Evolutionary conservation across 345 rosid species (phyloP).

Genomic region (Rhodamnia rubescens): DNA sequence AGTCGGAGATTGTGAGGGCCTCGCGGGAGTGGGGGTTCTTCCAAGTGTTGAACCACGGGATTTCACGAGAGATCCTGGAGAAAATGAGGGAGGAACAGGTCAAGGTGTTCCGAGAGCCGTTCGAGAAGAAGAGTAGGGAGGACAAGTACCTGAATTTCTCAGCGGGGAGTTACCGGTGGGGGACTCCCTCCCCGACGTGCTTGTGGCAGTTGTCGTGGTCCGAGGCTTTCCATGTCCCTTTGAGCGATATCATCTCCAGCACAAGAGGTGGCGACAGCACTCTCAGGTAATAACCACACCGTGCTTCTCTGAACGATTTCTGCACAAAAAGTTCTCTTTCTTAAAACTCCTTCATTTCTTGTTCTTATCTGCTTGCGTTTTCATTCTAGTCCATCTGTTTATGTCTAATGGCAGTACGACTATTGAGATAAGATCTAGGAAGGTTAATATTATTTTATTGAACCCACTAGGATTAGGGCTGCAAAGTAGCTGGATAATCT

Average conservation of each 20-base stretch:
- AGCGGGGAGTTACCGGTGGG: slow-evolving; percentile 89
- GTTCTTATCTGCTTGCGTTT: neutral
- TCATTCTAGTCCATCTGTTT: neutral
- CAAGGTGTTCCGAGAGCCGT: slow-evolving; percentile 64
- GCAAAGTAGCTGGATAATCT: neutral
- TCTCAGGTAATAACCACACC: slow-evolving; percentile 25
- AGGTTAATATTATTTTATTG: neutral
- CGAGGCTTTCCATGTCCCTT: slow-evolving; percentile 87
- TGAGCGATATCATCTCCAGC: slow-evolving; percentile 42
- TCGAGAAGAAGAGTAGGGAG: slow-evolving; percentile 43
- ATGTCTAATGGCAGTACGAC: neutral
- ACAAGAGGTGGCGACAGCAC: slow-evolving; percentile 8
- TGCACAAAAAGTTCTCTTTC: neutral
- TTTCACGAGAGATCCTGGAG: slow-evolving; percentile 58
- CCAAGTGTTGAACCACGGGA: slow-evolving; percentile 83
- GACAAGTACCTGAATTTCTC: slow-evolving; percentile 39
- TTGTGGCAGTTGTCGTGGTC: slow-evolving; percentile 79
- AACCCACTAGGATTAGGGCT: neutral
- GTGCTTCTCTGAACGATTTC: neutral
- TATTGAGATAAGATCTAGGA: neutral
- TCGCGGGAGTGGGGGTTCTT: slow-evolving; percentile 90
- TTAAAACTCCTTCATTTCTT: neutral
- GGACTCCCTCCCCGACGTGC: slow-evolving; percentile 72
- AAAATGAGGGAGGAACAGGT: slow-evolving; percentile 64
- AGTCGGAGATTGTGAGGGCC: slow-evolving; percentile 61